These are phyloP conservation scores for Perkinsus marinus DNA, from an alignment of 169 alveolate genomes.

Conservation along the genomic window DNA sequence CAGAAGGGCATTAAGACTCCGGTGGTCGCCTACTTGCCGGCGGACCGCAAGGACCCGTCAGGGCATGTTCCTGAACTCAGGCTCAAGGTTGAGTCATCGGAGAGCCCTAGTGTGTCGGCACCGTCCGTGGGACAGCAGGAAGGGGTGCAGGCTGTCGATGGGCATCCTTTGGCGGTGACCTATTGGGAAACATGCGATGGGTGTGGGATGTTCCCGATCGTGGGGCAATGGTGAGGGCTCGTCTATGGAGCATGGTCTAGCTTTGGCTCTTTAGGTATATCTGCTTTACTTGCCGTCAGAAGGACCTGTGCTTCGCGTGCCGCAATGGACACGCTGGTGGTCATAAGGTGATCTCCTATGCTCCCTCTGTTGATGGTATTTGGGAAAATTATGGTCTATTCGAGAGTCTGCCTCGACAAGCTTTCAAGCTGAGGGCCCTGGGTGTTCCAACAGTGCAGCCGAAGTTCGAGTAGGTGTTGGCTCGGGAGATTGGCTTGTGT, in stretches of 20 bases:
- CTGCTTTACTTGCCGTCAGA: not conserved
- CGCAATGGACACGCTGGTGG: not conserved
- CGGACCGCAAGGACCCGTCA: not conserved
- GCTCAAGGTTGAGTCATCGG: not conserved
- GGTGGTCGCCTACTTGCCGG: not conserved
- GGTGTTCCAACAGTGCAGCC: no score
- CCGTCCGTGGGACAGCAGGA: not conserved
- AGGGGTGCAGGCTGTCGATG: not conserved
- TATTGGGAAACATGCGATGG: not conserved
- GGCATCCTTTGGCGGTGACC: not conserved
- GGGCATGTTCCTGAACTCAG: not conserved
- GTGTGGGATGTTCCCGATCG: not conserved
- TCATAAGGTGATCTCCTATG: not conserved
- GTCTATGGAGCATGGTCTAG: not conserved
- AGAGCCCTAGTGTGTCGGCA: not conserved
- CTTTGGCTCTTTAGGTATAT: not conserved
- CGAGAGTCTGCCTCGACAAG: not conserved
- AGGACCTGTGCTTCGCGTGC: not conserved
- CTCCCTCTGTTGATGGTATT: not conserved
- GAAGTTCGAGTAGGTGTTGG: no score
- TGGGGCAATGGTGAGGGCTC: not conserved
- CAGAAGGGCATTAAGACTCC: not conserved
- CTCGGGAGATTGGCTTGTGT: no score
- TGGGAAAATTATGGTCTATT: not conserved
- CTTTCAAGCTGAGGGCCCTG: no score